Percentiles rank a stretch among this genome's conserved stretches.
Evolutionary conservation across 2,329 filamentous ascomycete species (phyloP).

Genomic region (Clarireedia hainanense): DNA sequence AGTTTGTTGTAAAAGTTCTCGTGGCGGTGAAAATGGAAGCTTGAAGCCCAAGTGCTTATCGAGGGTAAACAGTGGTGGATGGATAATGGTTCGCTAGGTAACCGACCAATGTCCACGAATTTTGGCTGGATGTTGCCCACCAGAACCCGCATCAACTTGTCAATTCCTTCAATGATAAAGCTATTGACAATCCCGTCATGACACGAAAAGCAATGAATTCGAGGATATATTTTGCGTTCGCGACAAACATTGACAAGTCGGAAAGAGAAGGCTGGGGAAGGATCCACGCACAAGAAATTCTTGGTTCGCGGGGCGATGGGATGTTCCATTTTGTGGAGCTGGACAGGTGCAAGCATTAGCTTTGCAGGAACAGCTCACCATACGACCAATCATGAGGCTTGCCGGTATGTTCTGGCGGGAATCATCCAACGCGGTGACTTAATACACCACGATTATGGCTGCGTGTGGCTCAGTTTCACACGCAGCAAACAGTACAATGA

Average conservation of each 20-base stretch:
- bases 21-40: background rate
- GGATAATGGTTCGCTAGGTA: constrained; percentile 7
- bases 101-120: background rate
- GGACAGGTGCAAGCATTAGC: constrained; percentile 3
- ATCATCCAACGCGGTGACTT: no score
- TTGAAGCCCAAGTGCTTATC: background rate
- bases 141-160: background rate
- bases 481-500: no score
- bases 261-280: background rate
- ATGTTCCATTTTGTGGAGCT: constrained; percentile 5
- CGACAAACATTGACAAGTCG: no score
- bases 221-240: no score
- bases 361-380: background rate
- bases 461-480: no score
- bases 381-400: no score
- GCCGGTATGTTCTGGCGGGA: no score
- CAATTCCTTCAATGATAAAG: background rate
- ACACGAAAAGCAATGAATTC: no score
- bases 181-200: constrained; percentile 2
- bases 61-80: background rate
- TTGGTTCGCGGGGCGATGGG: constrained; percentile 8
- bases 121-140: no score
- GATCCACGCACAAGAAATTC: background rate
- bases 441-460: no score
- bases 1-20: background rate